phyloP scores from a whole-genome alignment of 2,329 filamentous ascomycete genomes.

The Aspergillus neotritici region DNA sequence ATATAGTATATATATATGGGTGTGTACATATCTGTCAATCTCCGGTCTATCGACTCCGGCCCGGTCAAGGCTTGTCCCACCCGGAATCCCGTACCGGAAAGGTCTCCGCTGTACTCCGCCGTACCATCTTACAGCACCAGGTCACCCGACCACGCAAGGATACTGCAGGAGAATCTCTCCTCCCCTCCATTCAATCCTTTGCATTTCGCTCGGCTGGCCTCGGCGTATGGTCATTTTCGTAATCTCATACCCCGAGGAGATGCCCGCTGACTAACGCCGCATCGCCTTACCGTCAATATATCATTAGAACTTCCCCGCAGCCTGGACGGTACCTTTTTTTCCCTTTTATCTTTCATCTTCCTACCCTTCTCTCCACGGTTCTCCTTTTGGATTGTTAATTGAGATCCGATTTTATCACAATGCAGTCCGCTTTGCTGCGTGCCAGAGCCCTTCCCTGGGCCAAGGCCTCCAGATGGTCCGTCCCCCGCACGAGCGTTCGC shows the following conservation, averaged over 20 bases:
- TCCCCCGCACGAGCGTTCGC: conserved; percentile 18
- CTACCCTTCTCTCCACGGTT: conserved; percentile 4
- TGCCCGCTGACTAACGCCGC: conserved; percentile 6
- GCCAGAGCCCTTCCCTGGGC: conserved; percentile 20
- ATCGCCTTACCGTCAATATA: conserved; percentile 9
- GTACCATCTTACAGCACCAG: background rate
- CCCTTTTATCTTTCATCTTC: conserved; percentile 6
- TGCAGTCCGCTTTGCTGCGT: conserved; percentile 27
- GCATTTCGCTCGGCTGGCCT: too few species aligned
- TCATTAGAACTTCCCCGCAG: conserved; percentile 24
- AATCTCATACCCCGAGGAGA: too few species aligned
- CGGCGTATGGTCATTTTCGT: too few species aligned
- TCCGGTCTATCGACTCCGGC: conserved; percentile 4
- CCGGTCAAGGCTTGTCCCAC: conserved; percentile 13
- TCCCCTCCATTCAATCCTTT: too few species aligned
- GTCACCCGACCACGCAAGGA: too few species aligned
- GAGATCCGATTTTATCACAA: conserved; percentile 12
- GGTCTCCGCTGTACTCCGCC: background rate
- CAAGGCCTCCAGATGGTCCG: conserved; percentile 11
- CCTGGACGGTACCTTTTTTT: conserved; percentile 10
- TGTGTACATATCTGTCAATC: too few species aligned
- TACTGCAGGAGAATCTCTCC: too few species aligned
- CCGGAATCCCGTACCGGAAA: conserved; percentile 16
- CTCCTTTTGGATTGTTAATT: conserved; percentile 1
- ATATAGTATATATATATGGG: too few species aligned